phyloP scores from a whole-genome alignment of 495 filamentous ascomycete species.

The Xeromyces bisporus region DNA sequence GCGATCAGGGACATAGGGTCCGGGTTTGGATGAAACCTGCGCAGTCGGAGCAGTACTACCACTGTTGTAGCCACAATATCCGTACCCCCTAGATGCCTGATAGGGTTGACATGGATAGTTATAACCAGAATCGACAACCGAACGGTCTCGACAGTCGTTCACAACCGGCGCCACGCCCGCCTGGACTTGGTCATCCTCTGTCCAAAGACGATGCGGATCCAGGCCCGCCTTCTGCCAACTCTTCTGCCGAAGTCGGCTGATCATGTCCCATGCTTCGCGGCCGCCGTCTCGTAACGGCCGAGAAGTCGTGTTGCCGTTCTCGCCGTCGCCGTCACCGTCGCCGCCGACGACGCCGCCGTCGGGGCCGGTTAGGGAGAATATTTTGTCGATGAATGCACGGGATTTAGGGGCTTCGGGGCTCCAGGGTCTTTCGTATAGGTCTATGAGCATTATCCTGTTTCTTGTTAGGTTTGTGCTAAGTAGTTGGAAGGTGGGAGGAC shows the following conservation, averaged over 20 bases:
- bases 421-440: constrained; percentile 34
- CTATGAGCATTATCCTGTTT: constrained; percentile 35
- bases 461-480: too few species aligned
- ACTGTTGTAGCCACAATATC: not conserved
- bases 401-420: constrained; percentile 31
- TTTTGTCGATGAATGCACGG: constrained; percentile 33
- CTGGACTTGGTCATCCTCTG: constrained; percentile 29
- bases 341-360: constrained; percentile 35
- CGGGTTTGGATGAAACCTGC: constrained; percentile 2
- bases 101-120: not conserved
- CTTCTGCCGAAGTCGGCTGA: constrained; percentile 33
- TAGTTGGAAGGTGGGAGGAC: too few species aligned
- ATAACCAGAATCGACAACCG: constrained; percentile 6
- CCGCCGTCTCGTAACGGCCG: constrained; percentile 35
- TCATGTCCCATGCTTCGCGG: constrained; percentile 39
- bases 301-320: constrained; percentile 30
- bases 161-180: constrained; percentile 15
- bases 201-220: constrained; percentile 29
- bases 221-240: constrained; percentile 34
- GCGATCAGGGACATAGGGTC: constrained; percentile 1
- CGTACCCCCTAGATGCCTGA: not conserved
- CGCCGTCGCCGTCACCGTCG: constrained; percentile 32
- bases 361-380: constrained; percentile 34
- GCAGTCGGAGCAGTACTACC: not conserved
- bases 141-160: constrained; percentile 7